Evolutionary conservation across 2,329 filamentous ascomycete species (phyloP), one percentile per base, ranked within the genome.

Genomic region (Pseudocercospora pini-densiflorae): DNA sequence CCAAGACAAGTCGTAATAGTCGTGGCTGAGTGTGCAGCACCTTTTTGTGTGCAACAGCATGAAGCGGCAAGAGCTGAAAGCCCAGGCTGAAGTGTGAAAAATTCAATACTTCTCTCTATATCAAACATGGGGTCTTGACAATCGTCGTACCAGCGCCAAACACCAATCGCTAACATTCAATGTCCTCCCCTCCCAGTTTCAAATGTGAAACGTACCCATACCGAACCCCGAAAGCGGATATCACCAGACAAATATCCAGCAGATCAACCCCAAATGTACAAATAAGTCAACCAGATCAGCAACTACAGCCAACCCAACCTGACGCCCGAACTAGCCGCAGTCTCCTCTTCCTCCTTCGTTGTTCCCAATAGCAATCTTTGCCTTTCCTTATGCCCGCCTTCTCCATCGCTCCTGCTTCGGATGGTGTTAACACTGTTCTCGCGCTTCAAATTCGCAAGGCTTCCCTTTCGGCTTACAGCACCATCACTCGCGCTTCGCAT

Each of bases 401-500:
- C 65, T 10, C 70, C 69, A 29, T 68, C 67, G 55, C 67, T 69
- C 23, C 63, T 36, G 40, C 64, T 65, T 21, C 69, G 47, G 5
- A 66, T 24, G 19, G 64, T 60, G 24, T 64, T 68, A 51, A 62
- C 61, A 55, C 69, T 71, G 19, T 63, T 67, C 61, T 68, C 61
- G 16, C 64, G 60, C 53, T 55, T 61, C 29, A 72, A 36, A 8
- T 58, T 58, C 23, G 53, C 68, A 40, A 59, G 45, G 59, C 71
- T 73, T 19, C 62, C 68, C 7, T 63, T 69, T 10, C 71, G 57
- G 55, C 68, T 71, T 21, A 74, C 47, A 19, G 67, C 73, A 3
- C 74, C 71, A 61, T 76, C 77, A 33, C 74, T 77, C 3, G 74
- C 75, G 66, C 75, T 77, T 57, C 77, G 66, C 71, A 79, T 53